Evolutionary conservation across 73 alveolate species (phyloP), one percentile per base, ranked within the genome.

Genomic region (Paramecium sonneborni): DNA sequence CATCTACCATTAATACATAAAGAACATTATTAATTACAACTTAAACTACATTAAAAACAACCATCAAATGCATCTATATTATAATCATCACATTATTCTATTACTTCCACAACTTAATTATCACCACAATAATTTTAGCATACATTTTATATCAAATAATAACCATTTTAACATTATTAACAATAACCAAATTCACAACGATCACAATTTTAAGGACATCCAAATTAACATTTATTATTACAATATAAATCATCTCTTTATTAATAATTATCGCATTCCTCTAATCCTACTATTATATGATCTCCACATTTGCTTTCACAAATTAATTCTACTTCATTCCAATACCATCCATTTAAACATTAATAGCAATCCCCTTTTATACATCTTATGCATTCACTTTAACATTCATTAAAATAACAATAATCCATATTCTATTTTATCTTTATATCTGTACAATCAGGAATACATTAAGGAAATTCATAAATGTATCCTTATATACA

Each of bases 11-110:
- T 85, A 11, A 21, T 79, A 12, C 82, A 82, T 21, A 82, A 76
- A 9, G 79, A 1, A 43, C 68, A 52, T 52, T 52, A 2, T 18
- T 52, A 5, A 11, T 18, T 11, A 43, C 82, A 28, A 23, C 57
- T 95, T 44, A 85, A 34, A 15, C 56, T 0, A 30, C 97, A 95
- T 26, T 67, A 6, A 8, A 79, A 86, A 57, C 95, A 92, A 1
- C 95, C 95, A 92, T 92, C 88, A n/a, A 92, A 85, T 30, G 43
- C 24, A 14, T n/a, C 44, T 5, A 8, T 55, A 37, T 85, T 85
- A 46, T 44, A 68, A 67, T 85, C 93, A 35, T 85, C 93, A 57
- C 93, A 85, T 55, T 21, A 3, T 35, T 85, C 93, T 0, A n/a
- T 6, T 20, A 2, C 26, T 8, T 12, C 23, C n/a, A n/a, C 18